These are phyloP conservation scores for Melampsora americana DNA, from an alignment of 1,284 basidiomycete species.

Conservation along the genomic window DNA sequence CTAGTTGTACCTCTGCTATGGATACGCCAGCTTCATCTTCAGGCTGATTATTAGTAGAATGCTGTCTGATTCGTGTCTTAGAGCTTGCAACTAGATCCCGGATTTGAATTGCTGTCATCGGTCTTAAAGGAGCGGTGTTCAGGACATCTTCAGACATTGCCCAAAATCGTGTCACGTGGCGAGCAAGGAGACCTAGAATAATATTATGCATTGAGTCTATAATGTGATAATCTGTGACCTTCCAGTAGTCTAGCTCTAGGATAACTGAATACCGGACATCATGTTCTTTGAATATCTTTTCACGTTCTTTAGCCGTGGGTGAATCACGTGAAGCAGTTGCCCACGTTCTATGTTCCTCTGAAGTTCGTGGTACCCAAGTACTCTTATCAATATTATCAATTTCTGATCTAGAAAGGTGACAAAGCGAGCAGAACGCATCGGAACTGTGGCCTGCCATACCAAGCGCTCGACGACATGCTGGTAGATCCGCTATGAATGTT, in stretches of 20 bases:
- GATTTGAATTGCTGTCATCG: background rate
- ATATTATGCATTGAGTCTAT: constrained; percentile 41
- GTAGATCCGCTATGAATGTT: constrained; percentile 45
- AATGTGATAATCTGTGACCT: constrained; percentile 34
- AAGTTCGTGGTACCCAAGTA: constrained; percentile 11
- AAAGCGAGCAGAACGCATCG: constrained; percentile 44
- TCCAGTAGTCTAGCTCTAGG: constrained; percentile 28
- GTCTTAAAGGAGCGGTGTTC: constrained; percentile 2
- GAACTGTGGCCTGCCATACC: constrained; percentile 27
- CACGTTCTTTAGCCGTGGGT: background rate
- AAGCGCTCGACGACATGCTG: constrained; percentile 35
- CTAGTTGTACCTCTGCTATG: background rate
- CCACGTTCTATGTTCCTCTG: background rate
- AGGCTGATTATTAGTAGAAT: too few species aligned
- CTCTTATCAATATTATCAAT: constrained; percentile 13
- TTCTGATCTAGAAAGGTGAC: constrained; percentile 5
- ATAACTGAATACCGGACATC: constrained; percentile 27
- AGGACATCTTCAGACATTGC: constrained; percentile 20
- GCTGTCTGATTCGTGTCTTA: background rate
- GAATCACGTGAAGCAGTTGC: constrained; percentile 6
- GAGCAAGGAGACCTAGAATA: constrained; percentile 13
- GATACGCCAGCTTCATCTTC: too few species aligned
- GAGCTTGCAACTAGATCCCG: background rate
- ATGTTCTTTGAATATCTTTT: constrained; percentile 4
- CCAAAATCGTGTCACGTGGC: constrained; percentile 26